Evolutionary conservation across 768 basidiomycete species (phyloP).

Genomic region (Mycena latifolia): DNA sequence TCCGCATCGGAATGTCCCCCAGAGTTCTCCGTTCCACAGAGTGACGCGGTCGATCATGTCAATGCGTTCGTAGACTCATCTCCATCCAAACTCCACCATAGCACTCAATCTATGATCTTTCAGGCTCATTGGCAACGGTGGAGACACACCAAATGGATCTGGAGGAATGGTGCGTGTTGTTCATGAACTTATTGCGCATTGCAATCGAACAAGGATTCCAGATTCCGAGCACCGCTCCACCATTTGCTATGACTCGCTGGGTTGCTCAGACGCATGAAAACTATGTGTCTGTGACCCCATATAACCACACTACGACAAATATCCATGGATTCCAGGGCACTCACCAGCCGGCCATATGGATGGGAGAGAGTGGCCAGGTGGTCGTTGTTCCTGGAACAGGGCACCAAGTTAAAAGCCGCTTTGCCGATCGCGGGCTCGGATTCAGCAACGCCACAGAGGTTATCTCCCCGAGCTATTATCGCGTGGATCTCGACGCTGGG

Average conservation of each 20-base stretch:
- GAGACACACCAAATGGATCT: constrained; percentile 75
- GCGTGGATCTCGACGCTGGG: constrained; percentile 58
- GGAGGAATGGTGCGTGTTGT: constrained; percentile 73
- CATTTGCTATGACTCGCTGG: constrained; percentile 91
- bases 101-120: background rate
- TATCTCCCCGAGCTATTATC: constrained; percentile 60
- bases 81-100: background rate
- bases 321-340: constrained; percentile 86
- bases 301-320: constrained; percentile 65
- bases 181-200: no score
- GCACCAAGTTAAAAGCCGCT: constrained; percentile 51
- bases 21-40: constrained; percentile 33
- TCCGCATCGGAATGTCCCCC: constrained; percentile 18
- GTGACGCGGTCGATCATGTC: constrained; percentile 46
- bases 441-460: constrained; percentile 60
- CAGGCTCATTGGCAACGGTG: constrained; percentile 78
- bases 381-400: constrained; percentile 70
- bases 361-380: constrained; percentile 82
- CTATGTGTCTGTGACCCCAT: constrained; percentile 80
- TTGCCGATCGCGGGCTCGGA: constrained; percentile 62
- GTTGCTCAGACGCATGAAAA: constrained; percentile 84
- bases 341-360: constrained; percentile 91
- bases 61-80: constrained; percentile 43
- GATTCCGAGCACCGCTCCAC: constrained; percentile 63
- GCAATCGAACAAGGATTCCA: no score